Evolutionary conservation across 106 monocot genomes (phyloP).

Genomic region (Iris macrosiphon): DNA sequence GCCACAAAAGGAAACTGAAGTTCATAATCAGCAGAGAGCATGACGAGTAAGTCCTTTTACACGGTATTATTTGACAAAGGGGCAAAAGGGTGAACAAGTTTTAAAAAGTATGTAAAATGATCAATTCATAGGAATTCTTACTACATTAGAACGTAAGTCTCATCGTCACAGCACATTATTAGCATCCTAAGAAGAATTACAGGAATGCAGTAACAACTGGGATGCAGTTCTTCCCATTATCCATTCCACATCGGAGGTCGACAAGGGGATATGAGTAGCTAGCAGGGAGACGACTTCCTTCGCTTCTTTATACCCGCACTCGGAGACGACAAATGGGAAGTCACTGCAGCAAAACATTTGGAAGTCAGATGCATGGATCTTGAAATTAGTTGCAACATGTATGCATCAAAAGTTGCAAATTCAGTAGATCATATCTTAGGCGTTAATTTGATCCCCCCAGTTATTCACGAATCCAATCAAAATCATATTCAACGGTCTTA

Average conservation of each 20-base stretch:
- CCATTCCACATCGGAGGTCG: slow-evolving; percentile 58
- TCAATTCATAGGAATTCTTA: no score
- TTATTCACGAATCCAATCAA: no score
- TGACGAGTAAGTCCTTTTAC: no score
- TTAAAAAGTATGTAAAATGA: no score
- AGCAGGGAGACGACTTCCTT: slow-evolving; percentile 45
- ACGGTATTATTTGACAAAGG: no score
- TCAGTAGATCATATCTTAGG: neutral
- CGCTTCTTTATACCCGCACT: slow-evolving; percentile 75
- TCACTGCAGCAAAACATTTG: no score
- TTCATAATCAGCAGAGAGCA: no score
- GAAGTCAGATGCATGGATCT: neutral
- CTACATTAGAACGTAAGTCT: no score
- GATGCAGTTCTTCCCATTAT: slow-evolving; percentile 60
- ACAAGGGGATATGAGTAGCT: slow-evolving; percentile 32
- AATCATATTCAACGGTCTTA: no score
- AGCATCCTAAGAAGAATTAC: slow-evolving; percentile 2
- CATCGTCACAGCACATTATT: no score
- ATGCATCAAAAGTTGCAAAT: neutral
- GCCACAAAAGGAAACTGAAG: no score
- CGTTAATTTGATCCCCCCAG: neutral
- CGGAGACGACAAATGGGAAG: slow-evolving; percentile 72
- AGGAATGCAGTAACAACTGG: slow-evolving; percentile 35
- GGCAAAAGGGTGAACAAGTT: no score
- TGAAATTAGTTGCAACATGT: neutral